phyloP scores from a whole-genome alignment of 768 basidiomycete genomes.

The Nidularia pulvinata region DNA sequence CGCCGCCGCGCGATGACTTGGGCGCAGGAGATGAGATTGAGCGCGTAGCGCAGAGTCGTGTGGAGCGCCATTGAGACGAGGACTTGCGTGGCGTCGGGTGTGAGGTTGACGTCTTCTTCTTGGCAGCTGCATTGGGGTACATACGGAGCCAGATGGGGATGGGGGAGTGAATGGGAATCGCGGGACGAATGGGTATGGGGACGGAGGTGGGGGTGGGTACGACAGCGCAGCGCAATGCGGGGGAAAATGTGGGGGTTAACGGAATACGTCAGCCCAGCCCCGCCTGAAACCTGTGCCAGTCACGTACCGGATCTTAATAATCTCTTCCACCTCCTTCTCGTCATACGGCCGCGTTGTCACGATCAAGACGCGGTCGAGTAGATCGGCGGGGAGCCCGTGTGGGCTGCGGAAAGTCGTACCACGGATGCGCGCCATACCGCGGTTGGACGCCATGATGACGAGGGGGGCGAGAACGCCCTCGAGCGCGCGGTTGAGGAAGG shows the following conservation, averaged over 20 bases:
- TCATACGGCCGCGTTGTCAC: constrained; percentile 90
- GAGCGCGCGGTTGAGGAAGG: constrained; percentile 95
- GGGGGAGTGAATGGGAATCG: too few species aligned
- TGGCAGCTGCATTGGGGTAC: constrained; percentile 34
- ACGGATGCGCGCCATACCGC: constrained; percentile 92
- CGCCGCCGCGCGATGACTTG: constrained; percentile 85
- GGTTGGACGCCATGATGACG: constrained; percentile 98
- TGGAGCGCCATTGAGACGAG: constrained; percentile 87
- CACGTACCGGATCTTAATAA: constrained; percentile 86
- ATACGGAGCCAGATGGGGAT: too few species aligned
- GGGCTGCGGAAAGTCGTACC: constrained; percentile 92
- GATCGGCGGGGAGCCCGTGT: constrained; percentile 93
- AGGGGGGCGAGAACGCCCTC: constrained; percentile 93
- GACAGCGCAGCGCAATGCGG: too few species aligned
- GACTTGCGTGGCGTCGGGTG: constrained; percentile 71
- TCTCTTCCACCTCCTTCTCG: constrained; percentile 84
- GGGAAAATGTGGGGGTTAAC: too few species aligned
- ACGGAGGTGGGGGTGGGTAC: too few species aligned
- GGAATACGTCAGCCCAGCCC: too few species aligned
- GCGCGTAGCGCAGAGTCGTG: constrained; percentile 91
- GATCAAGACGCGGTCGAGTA: constrained; percentile 94
- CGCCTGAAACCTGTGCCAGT: not conserved
- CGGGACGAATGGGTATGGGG: too few species aligned
- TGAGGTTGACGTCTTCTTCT: constrained; percentile 93
- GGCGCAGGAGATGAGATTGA: constrained; percentile 94